Conservation (phyloP, 306 rosid genomes). For the Trifolium repens region DNA sequence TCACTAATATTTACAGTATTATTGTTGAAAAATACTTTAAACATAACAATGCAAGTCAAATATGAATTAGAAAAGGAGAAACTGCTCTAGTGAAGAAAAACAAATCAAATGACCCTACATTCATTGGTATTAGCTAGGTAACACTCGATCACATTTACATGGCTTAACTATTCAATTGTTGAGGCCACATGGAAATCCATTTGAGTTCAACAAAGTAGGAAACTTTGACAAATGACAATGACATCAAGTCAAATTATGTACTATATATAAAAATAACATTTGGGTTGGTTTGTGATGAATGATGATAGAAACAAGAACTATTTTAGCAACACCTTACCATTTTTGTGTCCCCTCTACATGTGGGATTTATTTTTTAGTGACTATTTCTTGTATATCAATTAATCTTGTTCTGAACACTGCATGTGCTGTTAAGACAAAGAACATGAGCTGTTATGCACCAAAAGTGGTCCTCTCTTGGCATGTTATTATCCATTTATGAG, state of each 20-base stretch:
- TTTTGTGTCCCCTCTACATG: conserved; percentile 29
- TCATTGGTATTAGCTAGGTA: neutral
- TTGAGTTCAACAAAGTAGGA: neutral
- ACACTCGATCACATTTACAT: neutral
- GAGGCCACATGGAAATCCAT: neutral
- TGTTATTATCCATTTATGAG: neutral
- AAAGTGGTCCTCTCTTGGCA: conserved; percentile 24
- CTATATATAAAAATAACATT: neutral
- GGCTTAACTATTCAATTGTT: neutral
- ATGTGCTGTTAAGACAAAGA: conserved; percentile 36
- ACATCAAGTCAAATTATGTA: neutral
- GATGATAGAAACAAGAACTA: conserved; percentile 9
- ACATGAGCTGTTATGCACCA: conserved; percentile 41
- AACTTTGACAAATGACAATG: neutral
- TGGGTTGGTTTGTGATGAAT: neutral
- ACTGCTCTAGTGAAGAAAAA: neutral
- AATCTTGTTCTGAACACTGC: conserved; percentile 26
- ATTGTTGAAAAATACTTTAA: neutral
- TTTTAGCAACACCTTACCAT: neutral
- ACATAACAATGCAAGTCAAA: neutral
- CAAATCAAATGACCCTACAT: neutral
- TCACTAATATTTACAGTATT: no score
- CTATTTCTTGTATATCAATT: conserved; percentile 23
- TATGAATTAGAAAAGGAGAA: neutral
- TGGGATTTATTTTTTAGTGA: neutral